Base-by-base conservation (phyloP, 805 yeast genomes). In the Lipomyces orientalis region DNA sequence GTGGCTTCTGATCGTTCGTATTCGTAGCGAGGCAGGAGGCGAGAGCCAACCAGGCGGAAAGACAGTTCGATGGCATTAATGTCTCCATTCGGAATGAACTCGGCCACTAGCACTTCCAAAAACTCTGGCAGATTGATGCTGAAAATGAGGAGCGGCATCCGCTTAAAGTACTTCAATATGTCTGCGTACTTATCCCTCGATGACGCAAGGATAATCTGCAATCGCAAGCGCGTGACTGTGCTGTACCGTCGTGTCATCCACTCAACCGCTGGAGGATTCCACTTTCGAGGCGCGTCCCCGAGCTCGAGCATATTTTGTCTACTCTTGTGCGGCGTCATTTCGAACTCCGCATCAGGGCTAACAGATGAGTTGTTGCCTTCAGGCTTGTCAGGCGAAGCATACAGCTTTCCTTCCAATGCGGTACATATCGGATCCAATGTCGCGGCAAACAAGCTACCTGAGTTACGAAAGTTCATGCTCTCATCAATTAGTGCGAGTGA, bases 1-100 rank as follows among this genome's bases (percentile, higher is more conserved):
- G 64, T 34, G 12, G 64, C 39, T 49, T 69, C 72, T 6, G 71
- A 61, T 22, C 72, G 58, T 55, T 69, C 72, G 37, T 58, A 69
- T 22, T 67, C 66, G 52, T 69, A 65, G 12, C 55, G 34, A 54
- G 62, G 22, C 33, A 65, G 57, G 8, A 54, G 58, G 31, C 63
- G 35, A 10, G 33, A 35, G 12, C 61, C 66, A 34, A 62, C 35
- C 29, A 66, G 58, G 4, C 64, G 68, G 37, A 61, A 33, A 4
- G 52, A 2, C 14, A 35, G 29, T 19, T 64, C 60, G 22, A 55
- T 19, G 14, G 31, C 43, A 8, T 54, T 43, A n/a, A 14, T 43
- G 19, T 19, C 34, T 12, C 56, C 33, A 4, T 14, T 19, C 5
- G 39, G 22, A 12, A 54, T 12, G n/a, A 61, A 29, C n/a, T 39